phyloP scores from a whole-genome alignment of 2,329 filamentous ascomycete genomes.

The Verticillium nubilum region DNA sequence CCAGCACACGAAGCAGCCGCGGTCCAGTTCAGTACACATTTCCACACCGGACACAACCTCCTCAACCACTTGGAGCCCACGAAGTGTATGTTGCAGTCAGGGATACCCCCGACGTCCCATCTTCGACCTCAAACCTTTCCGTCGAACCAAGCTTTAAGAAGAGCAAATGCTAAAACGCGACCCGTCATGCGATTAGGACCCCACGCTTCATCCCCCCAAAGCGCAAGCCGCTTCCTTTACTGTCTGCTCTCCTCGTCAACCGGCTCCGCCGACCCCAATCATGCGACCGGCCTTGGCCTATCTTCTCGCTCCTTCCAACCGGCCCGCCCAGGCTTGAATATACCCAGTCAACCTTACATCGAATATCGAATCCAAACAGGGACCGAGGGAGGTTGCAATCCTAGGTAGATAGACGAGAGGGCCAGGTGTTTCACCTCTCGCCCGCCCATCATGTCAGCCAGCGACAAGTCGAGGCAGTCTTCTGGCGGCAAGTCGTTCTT shows the following conservation, averaged over 20 bases:
- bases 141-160: background rate
- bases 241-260: background rate
- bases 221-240: background rate
- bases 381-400: background rate
- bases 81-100: background rate
- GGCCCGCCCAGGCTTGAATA: constrained; percentile 9
- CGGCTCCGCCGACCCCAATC: constrained; percentile 19
- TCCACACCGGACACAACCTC: background rate
- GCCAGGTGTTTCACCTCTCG: constrained; percentile 13
- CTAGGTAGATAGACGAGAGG: constrained; percentile 3
- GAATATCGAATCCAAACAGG: background rate
- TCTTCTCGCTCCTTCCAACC: constrained; percentile 9
- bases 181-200: background rate
- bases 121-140: background rate
- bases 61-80: background rate
- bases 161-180: constrained; percentile 12
- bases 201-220: background rate
- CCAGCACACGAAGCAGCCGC: background rate
- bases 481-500: constrained; percentile 77
- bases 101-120: background rate
- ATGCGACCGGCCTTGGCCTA: constrained; percentile 32
- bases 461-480: constrained; percentile 78
- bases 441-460: constrained; percentile 46
- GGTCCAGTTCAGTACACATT: background rate
- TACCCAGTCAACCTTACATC: background rate